These are phyloP conservation scores for Trichoderma sp. DNA, from an alignment of 2,329 filamentous ascomycete genomes.

Conservation along the genomic window DNA sequence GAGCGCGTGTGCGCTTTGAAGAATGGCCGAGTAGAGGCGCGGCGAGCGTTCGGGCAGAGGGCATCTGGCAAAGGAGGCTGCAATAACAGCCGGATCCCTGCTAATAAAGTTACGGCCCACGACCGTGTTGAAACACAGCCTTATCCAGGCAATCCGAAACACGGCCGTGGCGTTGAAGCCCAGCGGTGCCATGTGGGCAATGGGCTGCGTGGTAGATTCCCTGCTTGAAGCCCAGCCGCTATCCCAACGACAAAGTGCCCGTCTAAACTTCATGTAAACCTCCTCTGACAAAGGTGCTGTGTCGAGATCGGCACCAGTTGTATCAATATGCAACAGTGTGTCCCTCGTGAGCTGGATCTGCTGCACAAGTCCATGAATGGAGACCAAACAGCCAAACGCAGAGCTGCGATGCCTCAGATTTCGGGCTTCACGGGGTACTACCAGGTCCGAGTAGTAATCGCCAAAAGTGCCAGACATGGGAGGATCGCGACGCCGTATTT, in stretches of 20 bases:
- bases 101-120: neutral
- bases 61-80: neutral
- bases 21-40: conserved; percentile 6
- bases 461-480: neutral
- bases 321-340: neutral
- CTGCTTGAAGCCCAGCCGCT: neutral
- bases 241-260: conserved; percentile 12
- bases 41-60: conserved; percentile 7
- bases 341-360: conserved; percentile 16
- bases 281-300: neutral
- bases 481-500: neutral
- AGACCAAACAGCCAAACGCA: conserved; percentile 4
- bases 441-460: neutral
- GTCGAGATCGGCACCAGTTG: neutral
- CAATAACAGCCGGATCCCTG: neutral
- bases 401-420: neutral
- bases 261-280: conserved; percentile 1
- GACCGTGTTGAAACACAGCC: neutral
- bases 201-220: neutral
- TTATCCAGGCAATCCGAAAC: conserved; percentile 7
- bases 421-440: neutral
- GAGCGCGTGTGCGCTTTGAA: conserved; percentile 9
- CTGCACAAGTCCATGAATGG: neutral
- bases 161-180: conserved; percentile 13
- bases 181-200: conserved; percentile 9